Conservation (phyloP, 345 rosid genomes). For the Gossypium turneri region DNA sequence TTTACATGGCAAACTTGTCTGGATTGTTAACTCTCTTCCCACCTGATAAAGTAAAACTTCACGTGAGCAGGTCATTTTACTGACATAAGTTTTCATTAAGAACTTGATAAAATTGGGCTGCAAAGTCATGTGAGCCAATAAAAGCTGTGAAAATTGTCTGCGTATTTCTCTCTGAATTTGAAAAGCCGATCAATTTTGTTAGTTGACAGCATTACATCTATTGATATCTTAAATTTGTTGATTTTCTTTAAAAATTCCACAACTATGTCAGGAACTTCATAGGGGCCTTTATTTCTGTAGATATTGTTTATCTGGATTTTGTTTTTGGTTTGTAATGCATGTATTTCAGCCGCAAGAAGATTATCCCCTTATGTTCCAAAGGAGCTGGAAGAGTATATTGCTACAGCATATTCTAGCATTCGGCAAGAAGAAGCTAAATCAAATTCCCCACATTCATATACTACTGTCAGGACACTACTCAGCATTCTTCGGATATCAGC, state of each 20-base stretch:
- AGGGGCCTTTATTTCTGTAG: not conserved
- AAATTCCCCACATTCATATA: constrained; percentile 81
- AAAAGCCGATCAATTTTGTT: too few species aligned
- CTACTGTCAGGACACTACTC: constrained; percentile 86
- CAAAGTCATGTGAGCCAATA: too few species aligned
- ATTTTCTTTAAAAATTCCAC: not conserved
- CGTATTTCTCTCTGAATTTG: too few species aligned
- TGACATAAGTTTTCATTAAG: too few species aligned
- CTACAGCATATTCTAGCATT: constrained; percentile 84
- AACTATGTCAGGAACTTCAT: too few species aligned
- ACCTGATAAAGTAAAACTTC: too few species aligned
- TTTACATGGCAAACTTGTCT: not conserved
- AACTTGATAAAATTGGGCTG: too few species aligned
- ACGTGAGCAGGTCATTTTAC: too few species aligned
- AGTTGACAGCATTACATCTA: too few species aligned
- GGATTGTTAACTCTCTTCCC: not conserved
- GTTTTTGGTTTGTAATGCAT: constrained; percentile 50
- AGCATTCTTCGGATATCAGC: constrained; percentile 94
- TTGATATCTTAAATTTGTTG: not conserved
- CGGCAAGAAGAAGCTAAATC: constrained; percentile 98
- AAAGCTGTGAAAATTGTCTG: too few species aligned
- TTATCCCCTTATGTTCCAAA: constrained; percentile 69
- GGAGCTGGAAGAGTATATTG: constrained; percentile 87
- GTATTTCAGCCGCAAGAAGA: constrained; percentile 88
- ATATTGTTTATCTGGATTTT: constrained; percentile 4